Percentiles rank a stretch among this genome's conserved stretches.
These are phyloP conservation scores for Calocera viscosa DNA, from an alignment of 768 basidiomycete genomes.

Conservation along the genomic window DNA sequence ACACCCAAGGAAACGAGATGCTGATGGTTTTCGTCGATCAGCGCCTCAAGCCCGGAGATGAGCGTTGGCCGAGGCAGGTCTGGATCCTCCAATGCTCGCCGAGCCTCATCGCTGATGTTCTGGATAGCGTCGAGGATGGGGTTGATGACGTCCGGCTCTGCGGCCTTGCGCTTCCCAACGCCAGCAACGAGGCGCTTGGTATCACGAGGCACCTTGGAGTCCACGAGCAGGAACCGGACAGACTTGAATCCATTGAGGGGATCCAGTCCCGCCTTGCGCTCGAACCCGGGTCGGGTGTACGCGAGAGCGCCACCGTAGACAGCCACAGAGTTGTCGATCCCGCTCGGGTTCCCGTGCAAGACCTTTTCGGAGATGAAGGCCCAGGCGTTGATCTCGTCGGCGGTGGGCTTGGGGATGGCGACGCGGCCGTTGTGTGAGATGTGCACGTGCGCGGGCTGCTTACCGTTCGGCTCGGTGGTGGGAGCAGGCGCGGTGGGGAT, in stretches of 20 bases:
- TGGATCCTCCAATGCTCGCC: conserved; percentile 57
- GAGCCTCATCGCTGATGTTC: conserved; percentile 70
- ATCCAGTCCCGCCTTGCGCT: conserved; percentile 70
- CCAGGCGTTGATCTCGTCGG: conserved; percentile 80
- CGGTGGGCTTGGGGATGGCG: conserved; percentile 47
- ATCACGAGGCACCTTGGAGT: conserved; percentile 85
- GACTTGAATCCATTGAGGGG: conserved; percentile 68
- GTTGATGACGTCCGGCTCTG: conserved; percentile 80
- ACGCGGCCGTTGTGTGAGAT: conserved; percentile 53
- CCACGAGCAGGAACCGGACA: conserved; percentile 76
- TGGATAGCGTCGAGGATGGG: conserved; percentile 71
- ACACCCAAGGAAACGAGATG: conserved; percentile 78
- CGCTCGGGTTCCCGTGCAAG: conserved; percentile 91
- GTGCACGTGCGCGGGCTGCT: conserved; percentile 41
- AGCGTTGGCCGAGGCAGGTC: conserved; percentile 54
- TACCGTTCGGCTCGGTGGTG: conserved; percentile 27
- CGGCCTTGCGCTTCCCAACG: conserved; percentile 37
- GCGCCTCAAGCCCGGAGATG: conserved; percentile 55
- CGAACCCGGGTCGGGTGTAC: conserved; percentile 72
- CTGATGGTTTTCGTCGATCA: conserved; percentile 82
- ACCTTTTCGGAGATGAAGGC: conserved; percentile 94
- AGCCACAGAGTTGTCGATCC: conserved; percentile 90
- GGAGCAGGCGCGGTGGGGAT: conserved; percentile 41
- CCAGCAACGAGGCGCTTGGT: conserved; percentile 88
- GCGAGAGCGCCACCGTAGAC: conserved; percentile 86